These are phyloP conservation scores for Monosporascus cannonballus DNA, from an alignment of 2,329 filamentous ascomycete genomes.

Conservation along the genomic window DNA sequence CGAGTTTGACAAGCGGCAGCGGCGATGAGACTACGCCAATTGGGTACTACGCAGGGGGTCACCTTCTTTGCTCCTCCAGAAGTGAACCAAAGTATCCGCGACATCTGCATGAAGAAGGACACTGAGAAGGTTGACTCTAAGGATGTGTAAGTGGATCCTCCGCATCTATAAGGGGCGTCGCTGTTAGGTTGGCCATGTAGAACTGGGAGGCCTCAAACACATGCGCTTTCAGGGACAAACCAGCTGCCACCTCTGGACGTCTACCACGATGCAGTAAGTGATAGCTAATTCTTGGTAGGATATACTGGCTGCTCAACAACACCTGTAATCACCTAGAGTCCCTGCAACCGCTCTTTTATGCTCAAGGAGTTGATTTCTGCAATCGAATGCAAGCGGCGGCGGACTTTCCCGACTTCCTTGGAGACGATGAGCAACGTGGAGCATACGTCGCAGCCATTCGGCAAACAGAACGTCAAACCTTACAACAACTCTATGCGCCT, in stretches of 20 bases:
- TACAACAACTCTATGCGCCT: slow-evolving; percentile 51
- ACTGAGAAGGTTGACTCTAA: slow-evolving; percentile 32
- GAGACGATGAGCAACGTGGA: slow-evolving; percentile 24
- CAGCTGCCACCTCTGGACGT: not conserved
- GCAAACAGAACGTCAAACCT: slow-evolving; percentile 48
- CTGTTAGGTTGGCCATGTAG: too few species aligned
- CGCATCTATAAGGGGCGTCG: too few species aligned
- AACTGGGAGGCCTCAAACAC: too few species aligned
- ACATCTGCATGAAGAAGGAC: slow-evolving; percentile 29
- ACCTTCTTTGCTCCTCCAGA: slow-evolving; percentile 44
- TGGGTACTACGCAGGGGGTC: slow-evolving; percentile 49
- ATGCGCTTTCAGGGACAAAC: not conserved
- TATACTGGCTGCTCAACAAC: slow-evolving; percentile 58
- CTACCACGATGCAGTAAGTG: not conserved
- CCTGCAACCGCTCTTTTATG: slow-evolving; percentile 49
- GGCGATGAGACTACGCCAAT: slow-evolving; percentile 58
- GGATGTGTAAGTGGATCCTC: slow-evolving; percentile 33
- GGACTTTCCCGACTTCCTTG: slow-evolving; percentile 36
- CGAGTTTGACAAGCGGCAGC: slow-evolving; percentile 32
- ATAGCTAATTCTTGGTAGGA: slow-evolving; percentile 12
- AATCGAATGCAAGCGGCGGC: slow-evolving; percentile 43
- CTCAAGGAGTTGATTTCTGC: slow-evolving; percentile 57
- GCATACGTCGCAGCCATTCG: slow-evolving; percentile 38
- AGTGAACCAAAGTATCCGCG: slow-evolving; percentile 54
- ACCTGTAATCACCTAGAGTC: slow-evolving; percentile 57